A percentile compares a stretch with the other conserved stretches of the same genome.
These are phyloP conservation scores for Leucocoprinus birnbaumii DNA, from an alignment of 768 basidiomycete genomes.

Conservation along the genomic window DNA sequence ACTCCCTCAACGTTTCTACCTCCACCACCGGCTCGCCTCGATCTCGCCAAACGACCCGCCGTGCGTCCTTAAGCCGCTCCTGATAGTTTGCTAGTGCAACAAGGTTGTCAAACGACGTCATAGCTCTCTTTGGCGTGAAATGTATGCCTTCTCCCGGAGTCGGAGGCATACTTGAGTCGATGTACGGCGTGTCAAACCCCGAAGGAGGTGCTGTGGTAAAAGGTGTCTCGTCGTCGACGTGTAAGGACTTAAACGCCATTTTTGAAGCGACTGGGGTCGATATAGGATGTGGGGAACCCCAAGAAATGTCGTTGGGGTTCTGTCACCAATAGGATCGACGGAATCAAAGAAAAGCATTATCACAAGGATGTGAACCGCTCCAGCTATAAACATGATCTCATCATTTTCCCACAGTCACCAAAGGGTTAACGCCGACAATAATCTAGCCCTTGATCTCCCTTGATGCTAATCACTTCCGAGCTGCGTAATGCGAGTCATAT, in stretches of 20 bases:
- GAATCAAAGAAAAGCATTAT: no score
- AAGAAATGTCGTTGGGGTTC: not conserved
- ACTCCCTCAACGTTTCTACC: conserved; percentile 58
- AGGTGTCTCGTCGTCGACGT: conserved; percentile 1
- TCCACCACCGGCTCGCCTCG: conserved; percentile 74
- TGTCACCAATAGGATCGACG: no score
- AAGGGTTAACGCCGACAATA: no score
- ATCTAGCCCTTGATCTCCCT: no score
- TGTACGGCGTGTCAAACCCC: conserved; percentile 1
- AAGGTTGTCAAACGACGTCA: conserved; percentile 81
- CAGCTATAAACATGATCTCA: no score
- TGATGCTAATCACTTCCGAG: no score
- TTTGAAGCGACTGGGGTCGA: not conserved
- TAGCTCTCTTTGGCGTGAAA: conserved; percentile 53
- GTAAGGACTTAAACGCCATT: not conserved
- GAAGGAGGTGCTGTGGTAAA: not conserved
- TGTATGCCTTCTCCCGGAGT: conserved; percentile 31
- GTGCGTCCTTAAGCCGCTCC: conserved; percentile 66
- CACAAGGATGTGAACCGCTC: no score
- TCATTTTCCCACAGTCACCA: no score
- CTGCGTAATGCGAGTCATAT: no score
- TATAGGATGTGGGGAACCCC: not conserved
- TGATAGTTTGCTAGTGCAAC: conserved; percentile 84
- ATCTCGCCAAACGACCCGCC: conserved; percentile 82
- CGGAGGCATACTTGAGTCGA: conserved; percentile 12